A percentile compares a stretch with the other conserved stretches of the same genome.
phyloP scores from a whole-genome alignment of 1,139 yeast species.

The Kodamaea ohmeri region DNA sequence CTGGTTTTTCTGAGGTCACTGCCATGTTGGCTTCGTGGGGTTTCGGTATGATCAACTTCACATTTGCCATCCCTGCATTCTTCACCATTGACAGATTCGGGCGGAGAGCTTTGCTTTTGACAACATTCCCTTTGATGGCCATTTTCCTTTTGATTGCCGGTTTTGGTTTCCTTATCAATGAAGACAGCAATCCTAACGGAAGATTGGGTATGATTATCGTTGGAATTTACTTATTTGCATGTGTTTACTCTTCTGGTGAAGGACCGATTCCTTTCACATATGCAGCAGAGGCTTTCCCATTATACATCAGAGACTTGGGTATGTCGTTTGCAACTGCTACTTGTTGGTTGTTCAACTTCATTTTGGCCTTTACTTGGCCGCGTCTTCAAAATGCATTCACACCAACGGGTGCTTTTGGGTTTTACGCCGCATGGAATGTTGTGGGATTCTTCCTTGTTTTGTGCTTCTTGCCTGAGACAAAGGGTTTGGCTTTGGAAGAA shows the following conservation, averaged over 20 bases:
- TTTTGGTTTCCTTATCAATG: constrained; percentile 67
- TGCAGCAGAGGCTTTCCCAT: constrained; percentile 84
- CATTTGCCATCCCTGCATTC: constrained; percentile 82
- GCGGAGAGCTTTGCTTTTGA: constrained; percentile 64
- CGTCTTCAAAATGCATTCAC: constrained; percentile 61
- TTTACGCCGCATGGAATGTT: constrained; percentile 85
- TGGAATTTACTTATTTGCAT: constrained; percentile 72
- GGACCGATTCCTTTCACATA: constrained; percentile 92
- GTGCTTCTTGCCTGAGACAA: constrained; percentile 69
- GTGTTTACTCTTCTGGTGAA: constrained; percentile 79
- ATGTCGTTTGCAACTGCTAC: constrained; percentile 85
- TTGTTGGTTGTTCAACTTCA: constrained; percentile 81
- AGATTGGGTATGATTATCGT: constrained; percentile 64
- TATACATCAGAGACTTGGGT: constrained; percentile 81
- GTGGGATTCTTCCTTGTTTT: constrained; percentile 69
- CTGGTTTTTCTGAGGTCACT: constrained; percentile 59
- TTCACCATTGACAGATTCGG: constrained; percentile 81
- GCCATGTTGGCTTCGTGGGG: constrained; percentile 84
- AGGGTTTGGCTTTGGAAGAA: constrained; percentile 67
- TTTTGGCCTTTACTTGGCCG: constrained; percentile 84
- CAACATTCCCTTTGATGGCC: constrained; percentile 76
- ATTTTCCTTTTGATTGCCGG: constrained; percentile 69
- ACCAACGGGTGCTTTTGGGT: constrained; percentile 84
- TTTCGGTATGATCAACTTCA: constrained; percentile 76
- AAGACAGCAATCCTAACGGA: constrained; percentile 38